Base-by-base conservation (phyloP, 345 rosid species). In the Eutrema japonicum region DNA sequence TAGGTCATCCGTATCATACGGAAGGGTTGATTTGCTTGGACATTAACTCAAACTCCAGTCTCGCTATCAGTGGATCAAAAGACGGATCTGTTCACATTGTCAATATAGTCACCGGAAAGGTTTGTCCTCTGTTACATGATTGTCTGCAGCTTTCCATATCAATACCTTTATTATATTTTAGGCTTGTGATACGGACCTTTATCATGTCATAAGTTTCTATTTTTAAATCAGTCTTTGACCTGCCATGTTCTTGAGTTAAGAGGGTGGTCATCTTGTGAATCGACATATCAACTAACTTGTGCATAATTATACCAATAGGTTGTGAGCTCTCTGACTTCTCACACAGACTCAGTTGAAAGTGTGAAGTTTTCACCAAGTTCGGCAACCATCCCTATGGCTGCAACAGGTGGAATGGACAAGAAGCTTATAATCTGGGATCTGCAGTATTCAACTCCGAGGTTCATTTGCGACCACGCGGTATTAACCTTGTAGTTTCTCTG, bases 1-100 rank as follows among this genome's bases (percentile, higher is more conserved):
- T 60, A 91, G 98, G 96, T 77, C 92, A 94, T 87, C 89, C 91
- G 18, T 89, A 88, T 81, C 97, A 91, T 76, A 83, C 92, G 4
- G 88, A 83, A 76, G 93, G 93, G 65, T 41, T 95, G 64, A 92
- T 89, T 29, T 83, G 99, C 74, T 75, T 95, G 86, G 84, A 89
- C 51, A 65, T 95, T 74, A 89, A 88, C 71, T 81, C 89, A 8
- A 96, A 83, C 77, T 92, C 99, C 40, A 83, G 70, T 74, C 90
- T 89, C 50, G 98, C 82, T 69, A 78, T 95, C 71, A 84, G 92
- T 79, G 98, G 99, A 75, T 87, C 96, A 6, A 80, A 76, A 76
- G 99, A 95, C 73, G 74, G 85, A 68, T 92, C 91, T 22, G 82
- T 88, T 64, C 87, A 89, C 77, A 73, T 95, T 78, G 98, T 92